These are phyloP conservation scores for Penicillium paxilli DNA, from an alignment of 495 filamentous ascomycete genomes.

Conservation along the genomic window DNA sequence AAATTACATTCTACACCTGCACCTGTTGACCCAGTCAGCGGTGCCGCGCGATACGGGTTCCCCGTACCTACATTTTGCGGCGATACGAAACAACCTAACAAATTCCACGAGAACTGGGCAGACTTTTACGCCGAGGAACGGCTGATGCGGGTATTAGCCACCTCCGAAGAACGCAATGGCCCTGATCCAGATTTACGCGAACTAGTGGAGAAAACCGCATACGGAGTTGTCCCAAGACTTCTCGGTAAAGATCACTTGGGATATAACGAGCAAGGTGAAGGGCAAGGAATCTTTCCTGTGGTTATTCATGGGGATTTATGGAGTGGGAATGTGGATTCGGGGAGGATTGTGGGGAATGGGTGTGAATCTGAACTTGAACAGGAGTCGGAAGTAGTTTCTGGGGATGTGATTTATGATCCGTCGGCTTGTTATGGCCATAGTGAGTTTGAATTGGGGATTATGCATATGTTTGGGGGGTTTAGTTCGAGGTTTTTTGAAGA, in stretches of 20 bases:
- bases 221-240: conserved; percentile 67
- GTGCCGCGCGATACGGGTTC: conserved; percentile 72
- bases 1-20: conserved; percentile 77
- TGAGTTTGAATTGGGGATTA: conserved; percentile 91
- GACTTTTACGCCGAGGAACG: conserved; percentile 80
- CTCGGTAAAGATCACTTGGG: conserved; percentile 67
- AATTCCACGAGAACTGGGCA: conserved; percentile 67
- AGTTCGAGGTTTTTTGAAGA: conserved; percentile 67
- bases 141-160: conserved; percentile 60
- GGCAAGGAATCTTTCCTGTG: conserved; percentile 63
- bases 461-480: conserved; percentile 96
- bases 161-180: conserved; percentile 61
- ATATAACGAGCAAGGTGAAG: conserved; percentile 41
- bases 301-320: conserved; percentile 90
- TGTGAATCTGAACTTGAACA: conserved; percentile 30
- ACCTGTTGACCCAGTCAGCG: conserved; percentile 53
- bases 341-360: conserved; percentile 54
- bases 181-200: conserved; percentile 57
- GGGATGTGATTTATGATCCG: conserved; percentile 86
- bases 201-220: conserved; percentile 62
- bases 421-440: conserved; percentile 77
- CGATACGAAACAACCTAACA: conserved; percentile 76
- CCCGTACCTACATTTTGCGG: conserved; percentile 84
- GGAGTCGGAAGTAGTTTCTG: too few relatives aligned
- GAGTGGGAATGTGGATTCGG: conserved; percentile 79